Base-by-base conservation (phyloP, 1,284 basidiomycete species). In the Pseudozyma sp. region DNA sequence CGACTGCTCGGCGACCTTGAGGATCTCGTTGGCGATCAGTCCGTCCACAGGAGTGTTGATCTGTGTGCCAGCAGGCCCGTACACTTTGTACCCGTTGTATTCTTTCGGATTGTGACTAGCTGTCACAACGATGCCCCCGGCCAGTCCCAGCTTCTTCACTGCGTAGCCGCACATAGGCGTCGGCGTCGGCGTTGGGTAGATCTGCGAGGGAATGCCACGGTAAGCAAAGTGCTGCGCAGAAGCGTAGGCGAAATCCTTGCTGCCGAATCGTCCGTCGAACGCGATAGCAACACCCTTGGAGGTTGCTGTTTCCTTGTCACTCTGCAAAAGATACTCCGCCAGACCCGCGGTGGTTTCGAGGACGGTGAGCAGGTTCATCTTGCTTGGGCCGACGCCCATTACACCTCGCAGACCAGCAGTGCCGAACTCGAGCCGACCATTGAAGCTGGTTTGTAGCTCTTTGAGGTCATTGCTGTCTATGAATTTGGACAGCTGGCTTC, bases 61-160 rank as follows among this genome's bases (percentile, higher is more conserved):
- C 60, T 81, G 79, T 0, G 75, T 77, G 1, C 76, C 79, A 5
- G 68, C 77, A 11, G 68, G 68, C 11, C 78, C 67, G 39, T 80
- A 81, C 16, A 81, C 75, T 53, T 79, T 79, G 75, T 79, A 79
- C 10, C 79, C 79, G 46, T 81, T 81, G 66, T 78, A 80, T 44
- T 75, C 75, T 11, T 79, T 79, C 5, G 79, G 79, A 17, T 81
- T 81, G 76, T 81, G 79, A 43, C 60, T 67, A 7, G 79, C 79
- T 6, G 79, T 81, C 34, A 81, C 73, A 8, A 81, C 78, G 44
- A 81, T 75, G 7, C 79, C 79, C 3, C 76, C 79, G 1, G 77
- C 78, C 4, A 78, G 70, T 14, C 70, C 70, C 7, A 77, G 61
- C 48, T 72, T 73, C 54, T 73, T 69, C 44, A 80, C 79, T 3